A percentile compares a stretch with the other conserved stretches of the same genome.
Conservation (phyloP, 2,329 filamentous ascomycete genomes). For the Sporothrix sp. region DNA sequence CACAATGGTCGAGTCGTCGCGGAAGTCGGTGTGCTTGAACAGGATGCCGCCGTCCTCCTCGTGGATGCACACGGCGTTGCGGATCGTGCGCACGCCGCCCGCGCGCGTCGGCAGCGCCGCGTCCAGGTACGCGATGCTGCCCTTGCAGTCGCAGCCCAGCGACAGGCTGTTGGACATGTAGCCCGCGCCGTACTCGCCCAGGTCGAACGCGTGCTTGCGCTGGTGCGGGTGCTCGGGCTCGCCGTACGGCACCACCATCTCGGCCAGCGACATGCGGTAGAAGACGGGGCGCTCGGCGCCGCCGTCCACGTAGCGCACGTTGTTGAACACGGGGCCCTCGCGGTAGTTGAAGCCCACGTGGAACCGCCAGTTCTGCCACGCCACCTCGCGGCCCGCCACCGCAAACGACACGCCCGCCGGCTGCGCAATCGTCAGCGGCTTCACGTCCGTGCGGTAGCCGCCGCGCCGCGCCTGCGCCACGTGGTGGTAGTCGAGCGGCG, state of each 20-base stretch:
- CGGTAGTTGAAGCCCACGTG: slow-evolving; percentile 94
- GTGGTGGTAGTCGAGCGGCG: slow-evolving; percentile 71
- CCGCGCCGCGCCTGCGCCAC: slow-evolving; percentile 61
- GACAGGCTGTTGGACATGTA: slow-evolving; percentile 75
- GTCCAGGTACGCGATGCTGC: slow-evolving; percentile 83
- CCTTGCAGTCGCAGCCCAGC: slow-evolving; percentile 79
- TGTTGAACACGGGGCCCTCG: slow-evolving; percentile 81
- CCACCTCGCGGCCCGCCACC: slow-evolving; percentile 51
- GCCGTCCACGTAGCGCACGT: slow-evolving; percentile 84
- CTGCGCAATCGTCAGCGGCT: slow-evolving; percentile 66
- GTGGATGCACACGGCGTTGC: slow-evolving; percentile 91
- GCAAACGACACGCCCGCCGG: slow-evolving; percentile 79
- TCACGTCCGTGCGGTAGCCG: slow-evolving; percentile 69
- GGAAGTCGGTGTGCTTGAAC: slow-evolving; percentile 91
- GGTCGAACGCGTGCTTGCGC: slow-evolving; percentile 71
- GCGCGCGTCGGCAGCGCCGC: slow-evolving; percentile 71
- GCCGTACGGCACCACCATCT: slow-evolving; percentile 90
- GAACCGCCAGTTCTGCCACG: slow-evolving; percentile 90
- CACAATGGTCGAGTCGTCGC: slow-evolving; percentile 76
- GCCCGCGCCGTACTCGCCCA: slow-evolving; percentile 64
- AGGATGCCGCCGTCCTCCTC: slow-evolving; percentile 86
- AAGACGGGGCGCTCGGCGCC: slow-evolving; percentile 68
- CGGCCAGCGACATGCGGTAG: slow-evolving; percentile 78
- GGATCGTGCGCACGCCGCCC: slow-evolving; percentile 66
- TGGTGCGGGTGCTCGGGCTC: slow-evolving; percentile 74